These are phyloP conservation scores for Trichopus zeylanicus DNA, from an alignment of 116 monocot genomes.

Conservation along the genomic window DNA sequence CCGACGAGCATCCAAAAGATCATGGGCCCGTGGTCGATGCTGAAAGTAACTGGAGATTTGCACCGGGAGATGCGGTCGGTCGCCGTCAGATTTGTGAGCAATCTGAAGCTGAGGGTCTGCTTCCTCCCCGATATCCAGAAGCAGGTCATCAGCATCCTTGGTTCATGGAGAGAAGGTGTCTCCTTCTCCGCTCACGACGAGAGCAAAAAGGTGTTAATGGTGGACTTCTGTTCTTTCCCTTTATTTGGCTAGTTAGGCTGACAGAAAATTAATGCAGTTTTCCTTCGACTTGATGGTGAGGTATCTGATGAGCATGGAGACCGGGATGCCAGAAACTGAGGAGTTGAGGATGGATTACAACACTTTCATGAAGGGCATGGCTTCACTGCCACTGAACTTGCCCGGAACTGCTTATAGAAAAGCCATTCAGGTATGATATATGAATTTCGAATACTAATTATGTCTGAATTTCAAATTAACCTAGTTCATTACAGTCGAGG, in stretches of 20 bases:
- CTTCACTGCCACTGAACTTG: constrained; percentile 38
- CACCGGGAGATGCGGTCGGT: constrained; percentile 41
- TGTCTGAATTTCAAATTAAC: too few relatives aligned
- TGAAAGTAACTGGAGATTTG: constrained; percentile 25
- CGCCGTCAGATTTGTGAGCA: constrained; percentile 42
- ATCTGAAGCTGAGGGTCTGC: constrained; percentile 14
- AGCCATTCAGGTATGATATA: constrained; percentile 30
- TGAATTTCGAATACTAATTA: too few relatives aligned
- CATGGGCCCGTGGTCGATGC: constrained; percentile 40
- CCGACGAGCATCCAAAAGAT: constrained; percentile 39
- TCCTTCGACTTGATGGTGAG: constrained; percentile 53
- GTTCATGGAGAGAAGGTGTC: constrained; percentile 14
- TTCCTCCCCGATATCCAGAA: constrained; percentile 30
- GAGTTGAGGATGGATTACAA: constrained; percentile 30
- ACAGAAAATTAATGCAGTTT: too few relatives aligned
- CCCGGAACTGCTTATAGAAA: constrained; percentile 35
- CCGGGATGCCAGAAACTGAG: constrained; percentile 22
- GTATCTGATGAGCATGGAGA: constrained; percentile 36
- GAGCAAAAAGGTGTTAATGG: constrained; percentile 55
- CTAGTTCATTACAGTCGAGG: constrained; percentile 23
- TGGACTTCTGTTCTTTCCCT: too few relatives aligned
- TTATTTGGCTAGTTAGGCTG: too few relatives aligned
- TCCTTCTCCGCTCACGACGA: constrained; percentile 38
- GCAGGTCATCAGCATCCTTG: constrained; percentile 26
- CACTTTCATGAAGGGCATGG: constrained; percentile 54